phyloP scores from a whole-genome alignment of 805 yeast genomes.

The Wickerhamiella bombiphila region DNA sequence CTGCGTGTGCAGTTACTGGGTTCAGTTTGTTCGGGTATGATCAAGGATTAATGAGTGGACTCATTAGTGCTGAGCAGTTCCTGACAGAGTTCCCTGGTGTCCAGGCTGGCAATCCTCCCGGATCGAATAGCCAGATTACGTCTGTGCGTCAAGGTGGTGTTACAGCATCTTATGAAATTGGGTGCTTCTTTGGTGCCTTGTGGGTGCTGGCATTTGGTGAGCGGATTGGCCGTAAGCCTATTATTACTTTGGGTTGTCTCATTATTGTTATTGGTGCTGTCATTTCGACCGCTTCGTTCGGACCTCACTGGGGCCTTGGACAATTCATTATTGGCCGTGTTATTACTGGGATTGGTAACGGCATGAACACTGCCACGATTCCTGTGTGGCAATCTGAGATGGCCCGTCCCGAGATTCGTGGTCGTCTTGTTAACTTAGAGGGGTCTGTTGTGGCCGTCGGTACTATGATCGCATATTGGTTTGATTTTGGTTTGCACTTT shows the following conservation, averaged over 20 bases:
- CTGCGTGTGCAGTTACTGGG: conserved; percentile 49
- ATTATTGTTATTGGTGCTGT: conserved; percentile 47
- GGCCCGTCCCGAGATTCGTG: conserved; percentile 52
- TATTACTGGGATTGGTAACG: conserved; percentile 60
- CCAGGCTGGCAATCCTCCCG: conserved; percentile 1
- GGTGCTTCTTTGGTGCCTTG: conserved; percentile 62
- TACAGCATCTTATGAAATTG: conserved; percentile 42
- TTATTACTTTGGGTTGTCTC: conserved; percentile 40
- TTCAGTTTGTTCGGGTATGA: conserved; percentile 47
- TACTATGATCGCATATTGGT: conserved; percentile 61
- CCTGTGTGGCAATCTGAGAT: conserved; percentile 75
- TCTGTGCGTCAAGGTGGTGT: conserved; percentile 56
- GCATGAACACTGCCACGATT: conserved; percentile 62
- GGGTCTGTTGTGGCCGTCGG: conserved; percentile 63
- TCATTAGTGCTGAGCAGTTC: conserved; percentile 42
- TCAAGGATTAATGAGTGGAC: conserved; percentile 23
- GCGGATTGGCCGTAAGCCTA: conserved; percentile 47
- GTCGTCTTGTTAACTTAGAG: conserved; percentile 51
- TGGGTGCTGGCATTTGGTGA: conserved; percentile 50
- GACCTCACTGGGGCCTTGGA: conserved; percentile 34
- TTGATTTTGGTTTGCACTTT: conserved; percentile 57
- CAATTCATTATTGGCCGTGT: conserved; percentile 66
- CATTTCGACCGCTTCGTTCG: conserved; percentile 39
- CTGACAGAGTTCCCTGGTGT: conserved; percentile 40
- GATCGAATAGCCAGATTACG: conserved; percentile 29